Base-by-base conservation (phyloP, 2,329 filamentous ascomycete genomes). In the Cladophialophora psammophila region DNA sequence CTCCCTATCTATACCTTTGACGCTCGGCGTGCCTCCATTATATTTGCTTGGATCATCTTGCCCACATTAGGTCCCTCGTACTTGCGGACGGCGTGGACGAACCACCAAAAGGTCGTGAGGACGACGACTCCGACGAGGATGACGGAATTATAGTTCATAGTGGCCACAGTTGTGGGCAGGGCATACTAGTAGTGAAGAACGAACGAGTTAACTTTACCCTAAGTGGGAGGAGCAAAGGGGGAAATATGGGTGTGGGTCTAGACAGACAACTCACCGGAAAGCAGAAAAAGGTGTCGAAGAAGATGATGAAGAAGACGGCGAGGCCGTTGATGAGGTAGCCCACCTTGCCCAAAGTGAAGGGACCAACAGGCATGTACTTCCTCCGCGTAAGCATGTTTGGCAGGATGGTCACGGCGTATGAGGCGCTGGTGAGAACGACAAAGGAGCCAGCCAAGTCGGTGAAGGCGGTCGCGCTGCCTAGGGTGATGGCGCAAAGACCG, bases 201-300 rank as follows among this genome's bases (percentile, higher is more conserved):
- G 26, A 26, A 26, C 3, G 26, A 26, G 26, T 26, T 26, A 26
- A 26, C 26, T 26, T 26, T 26, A 26, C 2, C 26, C 2, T 26
- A 15, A 35, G 50, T 34, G 12, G 26, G 4, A 52, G 2, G 42
- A 5, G 36, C 53, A 18, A 26, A 13, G 36, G 20, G n/a, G 31
- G 10, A 48, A 34, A 34, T 15, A 6, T 18, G 15, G 20, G 4
- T 26, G 8, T 38, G 15, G 42, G 26, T 32, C 26, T 26, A 8
- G 15, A n/a, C 6, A 42, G 45, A 20, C 4, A 13, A 60, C 63
- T 61, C 42, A 65, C 63, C 86, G 85, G 86, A 78, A 88, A 88
- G 74, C 85, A 87, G 76, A 85, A 88, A 67, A 88, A 83, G 13
- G 86, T 78, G 62, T 85, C 79, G 68, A 88, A 88, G 20, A 86